Evolutionary conservation across 345 rosid species (phyloP), one percentile per base, ranked within the genome.

Genomic region (Murraya paniculata): DNA sequence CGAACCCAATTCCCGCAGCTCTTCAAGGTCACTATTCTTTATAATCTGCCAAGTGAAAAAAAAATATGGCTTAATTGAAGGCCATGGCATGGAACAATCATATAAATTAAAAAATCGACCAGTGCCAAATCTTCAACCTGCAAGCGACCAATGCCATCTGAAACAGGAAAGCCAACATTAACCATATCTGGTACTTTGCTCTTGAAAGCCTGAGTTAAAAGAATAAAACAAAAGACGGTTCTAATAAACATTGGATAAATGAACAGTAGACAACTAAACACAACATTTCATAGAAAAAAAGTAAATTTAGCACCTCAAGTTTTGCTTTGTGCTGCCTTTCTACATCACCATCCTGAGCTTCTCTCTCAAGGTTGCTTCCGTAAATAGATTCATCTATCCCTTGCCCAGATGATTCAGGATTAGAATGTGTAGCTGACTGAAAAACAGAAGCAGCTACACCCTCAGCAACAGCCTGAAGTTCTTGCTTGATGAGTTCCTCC

Each of bases 401-500:
- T 55, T 72, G 61, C 18, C 30, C 72, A 24, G 81, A 31, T 56
- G 76, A 73, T 41, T 84, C 88, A 64, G 82, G 68, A 83, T 69
- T 75, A 55, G 88, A 83, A 75, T 76, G 66, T 67, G 82, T 72
- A 76, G 66, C 61, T 27, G 87, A 78, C 78, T 83, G 84, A 67
- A 90, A 85, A 75, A 88, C 88, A 72, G 92, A 84, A 60, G 91
- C 86, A 83, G 88, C 93, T 72, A 90, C 91, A 73, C 88, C 92
- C 81, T 90, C 94, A 68, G 97, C 94, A 55, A 89, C 91, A 81
- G 89, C 89, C 72, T 84, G 86, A 77, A 90, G 91, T 79, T 92
- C 94, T 84, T 85, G 88, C 83, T 85, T 90, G 72, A 92, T 77
- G 53, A 69, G 86, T 71, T 90, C 94, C 71, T 88, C 97, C 1